These are phyloP conservation scores for Trametes pubescens DNA, from an alignment of 1,284 basidiomycete genomes.

Conservation along the genomic window DNA sequence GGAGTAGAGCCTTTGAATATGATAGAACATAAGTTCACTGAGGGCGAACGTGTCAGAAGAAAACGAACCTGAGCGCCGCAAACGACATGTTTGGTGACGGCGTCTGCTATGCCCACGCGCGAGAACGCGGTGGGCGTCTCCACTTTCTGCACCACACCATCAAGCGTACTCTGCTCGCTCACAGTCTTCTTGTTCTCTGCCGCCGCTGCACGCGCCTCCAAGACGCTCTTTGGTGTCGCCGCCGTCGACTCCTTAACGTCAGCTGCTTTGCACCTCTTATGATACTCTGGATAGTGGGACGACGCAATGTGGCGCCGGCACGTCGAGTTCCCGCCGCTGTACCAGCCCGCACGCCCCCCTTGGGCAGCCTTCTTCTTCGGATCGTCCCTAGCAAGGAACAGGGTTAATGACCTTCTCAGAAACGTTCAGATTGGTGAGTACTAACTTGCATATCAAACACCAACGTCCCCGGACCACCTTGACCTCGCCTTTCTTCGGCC, in stretches of 20 bases:
- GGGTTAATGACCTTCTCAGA: background rate
- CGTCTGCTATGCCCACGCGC: background rate
- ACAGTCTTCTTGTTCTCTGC: background rate
- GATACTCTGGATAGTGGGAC: constrained; percentile 14
- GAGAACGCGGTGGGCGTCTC: background rate
- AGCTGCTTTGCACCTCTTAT: background rate
- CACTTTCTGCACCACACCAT: background rate
- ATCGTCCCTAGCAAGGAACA: constrained; percentile 2
- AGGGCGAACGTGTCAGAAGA: background rate
- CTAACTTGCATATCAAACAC: background rate
- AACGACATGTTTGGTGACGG: background rate
- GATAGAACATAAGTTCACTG: background rate
- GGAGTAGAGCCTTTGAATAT: constrained; percentile 5
- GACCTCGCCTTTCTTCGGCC: background rate
- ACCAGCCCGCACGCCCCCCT: constrained; percentile 10
- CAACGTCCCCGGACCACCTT: background rate
- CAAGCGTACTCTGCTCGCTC: background rate
- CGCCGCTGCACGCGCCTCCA: background rate
- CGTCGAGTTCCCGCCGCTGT: constrained; percentile 15
- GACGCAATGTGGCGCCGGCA: constrained; percentile 17
- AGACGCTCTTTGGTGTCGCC: background rate
- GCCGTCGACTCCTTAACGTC: background rate
- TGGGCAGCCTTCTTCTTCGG: background rate
- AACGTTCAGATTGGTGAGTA: background rate
- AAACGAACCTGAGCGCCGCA: background rate